These are phyloP conservation scores for Ceratocystis cacaofunesta DNA, from an alignment of 2,329 filamentous ascomycete genomes.

Conservation along the genomic window DNA sequence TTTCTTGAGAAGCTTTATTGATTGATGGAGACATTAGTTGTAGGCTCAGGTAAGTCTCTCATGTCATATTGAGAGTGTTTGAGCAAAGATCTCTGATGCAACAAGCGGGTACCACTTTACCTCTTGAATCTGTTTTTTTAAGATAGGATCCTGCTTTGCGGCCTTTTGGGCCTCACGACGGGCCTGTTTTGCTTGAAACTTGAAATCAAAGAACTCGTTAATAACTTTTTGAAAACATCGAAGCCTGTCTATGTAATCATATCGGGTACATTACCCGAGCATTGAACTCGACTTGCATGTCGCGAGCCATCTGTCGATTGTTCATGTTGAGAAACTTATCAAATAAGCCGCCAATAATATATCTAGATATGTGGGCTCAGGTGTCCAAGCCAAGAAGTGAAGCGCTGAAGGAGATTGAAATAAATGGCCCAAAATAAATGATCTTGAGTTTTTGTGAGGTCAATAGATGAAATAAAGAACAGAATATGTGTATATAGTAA, in stretches of 20 bases:
- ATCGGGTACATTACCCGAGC: conserved; percentile 32
- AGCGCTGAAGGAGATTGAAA: too few relatives aligned
- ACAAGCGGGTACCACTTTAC: conserved; percentile 19
- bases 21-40: background rate
- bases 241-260: background rate
- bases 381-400: too few relatives aligned
- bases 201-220: background rate
- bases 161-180: conserved; percentile 46
- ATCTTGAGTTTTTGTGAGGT: too few relatives aligned
- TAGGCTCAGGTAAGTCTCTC: background rate
- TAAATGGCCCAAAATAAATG: too few relatives aligned
- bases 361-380: too few relatives aligned
- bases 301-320: conserved; percentile 42
- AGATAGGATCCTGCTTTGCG: conserved; percentile 43
- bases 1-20: conserved; percentile 38
- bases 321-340: conserved; percentile 31
- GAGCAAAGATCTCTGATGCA: background rate
- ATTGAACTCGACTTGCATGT: conserved; percentile 50
- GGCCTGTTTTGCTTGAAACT: conserved; percentile 49
- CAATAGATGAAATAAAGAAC: background rate
- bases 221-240: background rate
- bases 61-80: background rate
- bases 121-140: conserved; percentile 49
- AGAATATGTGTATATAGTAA: background rate
- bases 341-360: too few relatives aligned